A percentile compares a stretch with the other conserved stretches of the same genome.
phyloP scores from a whole-genome alignment of 805 yeast genomes.

The Schizosaccharomyces osmophilus region DNA sequence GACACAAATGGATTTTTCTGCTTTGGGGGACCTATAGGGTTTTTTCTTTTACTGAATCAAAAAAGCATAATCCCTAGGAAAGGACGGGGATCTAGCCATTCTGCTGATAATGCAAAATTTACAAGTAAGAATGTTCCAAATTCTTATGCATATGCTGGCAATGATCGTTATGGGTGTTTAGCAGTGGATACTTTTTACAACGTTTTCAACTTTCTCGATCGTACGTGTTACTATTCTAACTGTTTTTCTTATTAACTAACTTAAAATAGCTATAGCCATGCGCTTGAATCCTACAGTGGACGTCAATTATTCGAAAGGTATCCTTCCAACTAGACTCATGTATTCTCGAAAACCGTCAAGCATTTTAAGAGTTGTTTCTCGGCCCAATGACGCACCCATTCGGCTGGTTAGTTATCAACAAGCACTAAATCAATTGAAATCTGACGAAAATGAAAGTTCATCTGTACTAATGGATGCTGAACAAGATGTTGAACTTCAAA shows the following conservation, averaged over 20 bases:
- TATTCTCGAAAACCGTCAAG: background rate
- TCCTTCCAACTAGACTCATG: conserved; percentile 10
- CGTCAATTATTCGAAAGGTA: conserved; percentile 11
- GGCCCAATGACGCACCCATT: background rate
- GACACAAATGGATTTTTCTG: conserved; percentile 53
- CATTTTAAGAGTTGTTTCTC: background rate
- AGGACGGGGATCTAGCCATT: background rate
- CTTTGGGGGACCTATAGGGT: conserved; percentile 71
- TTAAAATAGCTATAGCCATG: conserved; percentile 37
- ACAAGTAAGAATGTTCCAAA: background rate
- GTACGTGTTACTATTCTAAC: background rate
- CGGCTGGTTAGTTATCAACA: background rate
- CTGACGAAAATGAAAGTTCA: background rate
- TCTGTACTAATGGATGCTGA: background rate
- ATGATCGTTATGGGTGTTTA: conserved; percentile 24
- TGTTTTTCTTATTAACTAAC: background rate
- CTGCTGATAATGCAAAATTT: background rate
- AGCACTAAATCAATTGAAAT: background rate
- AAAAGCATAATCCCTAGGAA: conserved; percentile 12
- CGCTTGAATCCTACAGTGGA: conserved; percentile 62
- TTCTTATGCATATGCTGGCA: conserved; percentile 17
- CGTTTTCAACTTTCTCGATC: conserved; percentile 72
- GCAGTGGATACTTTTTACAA: conserved; percentile 52
- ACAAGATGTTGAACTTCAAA: conserved; percentile 9
- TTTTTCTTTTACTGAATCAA: conserved; percentile 23